Evolutionary conservation across 257 asterid genomes (phyloP).

Genomic region (Marsdenia floribunda): DNA sequence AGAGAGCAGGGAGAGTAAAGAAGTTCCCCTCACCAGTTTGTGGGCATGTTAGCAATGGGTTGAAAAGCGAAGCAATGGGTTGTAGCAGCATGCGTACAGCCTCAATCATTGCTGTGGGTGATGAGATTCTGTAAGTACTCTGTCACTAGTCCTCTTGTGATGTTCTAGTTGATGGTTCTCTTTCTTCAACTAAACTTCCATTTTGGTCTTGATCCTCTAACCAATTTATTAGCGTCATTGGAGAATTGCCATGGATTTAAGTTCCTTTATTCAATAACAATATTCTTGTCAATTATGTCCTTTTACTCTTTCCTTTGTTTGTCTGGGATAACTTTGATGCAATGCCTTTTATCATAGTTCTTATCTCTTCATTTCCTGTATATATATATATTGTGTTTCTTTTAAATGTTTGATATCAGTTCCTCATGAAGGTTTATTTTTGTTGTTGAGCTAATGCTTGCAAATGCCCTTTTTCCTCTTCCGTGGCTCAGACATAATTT

Average conservation of each 20-base stretch:
- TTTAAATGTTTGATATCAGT: background rate
- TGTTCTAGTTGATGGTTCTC: background rate
- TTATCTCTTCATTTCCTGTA: background rate
- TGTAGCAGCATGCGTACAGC: constrained; percentile 46
- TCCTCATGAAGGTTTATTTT: background rate
- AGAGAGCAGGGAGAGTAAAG: constrained; percentile 88
- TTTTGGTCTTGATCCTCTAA: background rate
- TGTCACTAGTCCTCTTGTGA: constrained; percentile 5
- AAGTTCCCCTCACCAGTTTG: constrained; percentile 36
- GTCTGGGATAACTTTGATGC: background rate
- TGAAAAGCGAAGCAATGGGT: constrained; percentile 35
- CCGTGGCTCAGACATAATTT: background rate
- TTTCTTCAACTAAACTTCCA: background rate
- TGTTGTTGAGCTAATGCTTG: background rate
- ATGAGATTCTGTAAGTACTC: constrained; percentile 85
- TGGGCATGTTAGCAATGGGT: constrained; percentile 47
- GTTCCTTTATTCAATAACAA: background rate
- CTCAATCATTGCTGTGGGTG: constrained; percentile 78
- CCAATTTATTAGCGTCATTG: background rate
- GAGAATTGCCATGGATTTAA: background rate
- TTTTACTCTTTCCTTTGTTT: background rate
- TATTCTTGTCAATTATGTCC: background rate
- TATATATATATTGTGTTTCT: background rate
- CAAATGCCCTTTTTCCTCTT: background rate
- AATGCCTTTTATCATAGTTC: background rate